Evolutionary conservation across 2,329 filamentous ascomycete genomes (phyloP).

Genomic region (Fusarium haematococcum): DNA sequence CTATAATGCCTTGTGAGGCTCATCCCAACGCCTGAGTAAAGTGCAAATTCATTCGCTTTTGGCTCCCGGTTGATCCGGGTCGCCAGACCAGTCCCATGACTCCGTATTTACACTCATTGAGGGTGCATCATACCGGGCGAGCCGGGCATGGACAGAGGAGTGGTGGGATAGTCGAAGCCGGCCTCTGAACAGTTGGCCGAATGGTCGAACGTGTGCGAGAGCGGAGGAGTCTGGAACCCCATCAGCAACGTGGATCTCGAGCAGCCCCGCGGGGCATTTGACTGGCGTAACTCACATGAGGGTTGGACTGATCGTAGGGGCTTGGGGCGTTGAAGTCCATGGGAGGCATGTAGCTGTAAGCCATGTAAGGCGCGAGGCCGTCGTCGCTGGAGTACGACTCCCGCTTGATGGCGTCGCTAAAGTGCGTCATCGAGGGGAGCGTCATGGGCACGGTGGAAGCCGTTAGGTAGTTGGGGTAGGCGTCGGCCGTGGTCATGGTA

Average conservation of each 20-base stretch:
- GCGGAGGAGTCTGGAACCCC: conserved; percentile 76
- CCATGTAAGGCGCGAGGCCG: conserved; percentile 74
- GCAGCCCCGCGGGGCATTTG: conserved; percentile 53
- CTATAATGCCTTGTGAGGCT: conserved; percentile 31
- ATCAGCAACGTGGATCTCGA: conserved; percentile 62
- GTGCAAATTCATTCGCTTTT: conserved; percentile 34
- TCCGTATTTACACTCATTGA: conserved; percentile 10
- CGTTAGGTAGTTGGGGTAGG: conserved; percentile 68
- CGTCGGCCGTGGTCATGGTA: conserved; percentile 62
- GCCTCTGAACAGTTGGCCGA: conserved; percentile 72
- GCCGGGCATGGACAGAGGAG: conserved; percentile 78
- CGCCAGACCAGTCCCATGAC: background rate
- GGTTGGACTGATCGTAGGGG: conserved; percentile 75
- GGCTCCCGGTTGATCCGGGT: conserved; percentile 6
- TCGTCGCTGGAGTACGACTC: conserved; percentile 69
- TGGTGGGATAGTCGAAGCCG: conserved; percentile 74
- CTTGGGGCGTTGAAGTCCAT: conserved; percentile 72
- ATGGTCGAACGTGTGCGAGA: conserved; percentile 79
- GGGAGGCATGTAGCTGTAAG: conserved; percentile 73
- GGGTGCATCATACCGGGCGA: conserved; percentile 67
- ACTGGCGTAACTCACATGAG: conserved; percentile 76
- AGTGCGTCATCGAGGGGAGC: conserved; percentile 74
- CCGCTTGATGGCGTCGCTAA: conserved; percentile 74
- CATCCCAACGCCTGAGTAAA: conserved; percentile 39
- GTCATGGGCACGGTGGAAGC: conserved; percentile 67